Evolutionary conservation across 2,329 filamentous ascomycete genomes (phyloP), one percentile per base, ranked within the genome.

Genomic region (Fusarium sp.): DNA sequence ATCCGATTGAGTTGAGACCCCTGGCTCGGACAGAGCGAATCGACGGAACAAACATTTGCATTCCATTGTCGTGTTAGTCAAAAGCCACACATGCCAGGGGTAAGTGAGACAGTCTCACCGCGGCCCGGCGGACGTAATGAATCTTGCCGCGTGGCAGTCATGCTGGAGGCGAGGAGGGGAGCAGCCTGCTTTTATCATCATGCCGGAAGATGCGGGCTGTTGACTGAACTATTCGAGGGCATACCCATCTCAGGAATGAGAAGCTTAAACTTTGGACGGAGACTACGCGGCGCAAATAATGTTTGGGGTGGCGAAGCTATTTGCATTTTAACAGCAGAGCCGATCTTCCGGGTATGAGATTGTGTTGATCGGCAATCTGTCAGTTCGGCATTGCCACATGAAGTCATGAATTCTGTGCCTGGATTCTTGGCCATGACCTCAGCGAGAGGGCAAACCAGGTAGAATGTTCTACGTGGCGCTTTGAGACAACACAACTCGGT

Each of bases 1-100:
- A 57, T 71, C 50, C 52, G 68, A 52, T 55, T 40, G 11, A 30
- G 23, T 8, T 0, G 3, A 31, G 54, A 53, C 31, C 41, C 44
- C 51, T 61, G 10, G 27, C 16, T n/a, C 6, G 31, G 10, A 11
- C 13, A n/a, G n/a, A 12, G 13, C 34, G 36, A 37, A 47, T 39
- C 13, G 27, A 41, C 15, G 6, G 3, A 28, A 12, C 16, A 3
- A 4, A 41, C n/a, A 50, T 46, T 43, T 62, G 68, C n/a, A 9
- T 50, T 62, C 43, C 55, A 9, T 13, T 51, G 23, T 23, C 23
- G 23, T 23, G 23, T 23, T 23, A 23, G 23, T 23, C 4, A 3
- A 23, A 23, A 23, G 23, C 23, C 23, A 23, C 23, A 23, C 23
- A 3, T 30, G n/a, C 39, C 39, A 46, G 39, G 46, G 40, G 7